Percentiles rank a stretch among this genome's conserved stretches.
phyloP scores from a whole-genome alignment of 768 basidiomycete genomes.

The Mrakia gelida region DNA sequence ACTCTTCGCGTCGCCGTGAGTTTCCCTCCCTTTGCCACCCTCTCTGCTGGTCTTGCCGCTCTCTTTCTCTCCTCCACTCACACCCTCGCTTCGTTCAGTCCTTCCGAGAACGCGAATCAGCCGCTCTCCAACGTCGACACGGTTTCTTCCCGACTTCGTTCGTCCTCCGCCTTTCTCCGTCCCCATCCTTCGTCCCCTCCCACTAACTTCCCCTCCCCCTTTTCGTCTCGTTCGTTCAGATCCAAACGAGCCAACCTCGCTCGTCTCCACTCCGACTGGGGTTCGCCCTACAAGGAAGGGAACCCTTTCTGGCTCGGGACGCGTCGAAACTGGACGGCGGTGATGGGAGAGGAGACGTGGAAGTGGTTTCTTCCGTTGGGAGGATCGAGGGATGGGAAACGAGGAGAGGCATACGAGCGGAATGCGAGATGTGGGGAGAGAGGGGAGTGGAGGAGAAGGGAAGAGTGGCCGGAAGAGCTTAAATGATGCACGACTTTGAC shows the following conservation, averaged over 20 bases:
- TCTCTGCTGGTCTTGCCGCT: not conserved
- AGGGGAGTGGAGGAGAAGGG: not conserved
- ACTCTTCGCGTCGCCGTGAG: not conserved
- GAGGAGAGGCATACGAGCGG: not conserved
- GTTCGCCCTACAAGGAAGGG: slow-evolving; percentile 11
- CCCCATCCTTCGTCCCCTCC: not conserved
- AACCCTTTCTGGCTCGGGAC: slow-evolving; percentile 22
- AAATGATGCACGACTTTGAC: not conserved
- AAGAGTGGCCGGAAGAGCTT: not conserved
- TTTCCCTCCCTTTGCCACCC: no score
- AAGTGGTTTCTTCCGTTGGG: slow-evolving; percentile 25
- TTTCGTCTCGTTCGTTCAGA: not conserved
- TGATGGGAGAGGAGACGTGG: slow-evolving; percentile 14
- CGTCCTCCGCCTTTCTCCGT: not conserved
- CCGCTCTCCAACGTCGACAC: not conserved
- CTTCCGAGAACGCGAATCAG: not conserved
- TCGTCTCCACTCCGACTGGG: not conserved
- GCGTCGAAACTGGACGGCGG: slow-evolving; percentile 12
- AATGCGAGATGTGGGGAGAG: slow-evolving; percentile 8
- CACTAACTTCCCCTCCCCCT: not conserved
- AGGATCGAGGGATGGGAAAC: not conserved
- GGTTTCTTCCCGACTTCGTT: slow-evolving; percentile 6
- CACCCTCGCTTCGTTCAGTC: not conserved
- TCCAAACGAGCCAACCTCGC: not conserved
- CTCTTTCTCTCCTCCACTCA: not conserved